Evolutionary conservation across 495 filamentous ascomycete genomes (phyloP), one percentile per base, ranked within the genome.

Genomic region (Daldinia vernicosa): DNA sequence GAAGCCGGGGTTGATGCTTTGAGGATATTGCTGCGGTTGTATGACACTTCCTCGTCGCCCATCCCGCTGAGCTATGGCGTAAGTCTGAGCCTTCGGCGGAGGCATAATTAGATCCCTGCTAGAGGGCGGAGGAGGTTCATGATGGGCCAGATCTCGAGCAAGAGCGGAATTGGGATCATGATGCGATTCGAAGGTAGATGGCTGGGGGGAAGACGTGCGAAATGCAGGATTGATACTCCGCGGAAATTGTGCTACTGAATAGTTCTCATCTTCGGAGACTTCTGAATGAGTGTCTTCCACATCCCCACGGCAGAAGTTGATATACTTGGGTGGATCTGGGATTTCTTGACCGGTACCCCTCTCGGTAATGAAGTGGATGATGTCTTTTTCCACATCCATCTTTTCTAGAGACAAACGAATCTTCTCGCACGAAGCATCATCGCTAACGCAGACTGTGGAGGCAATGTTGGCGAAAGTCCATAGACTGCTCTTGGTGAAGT

Each of bases 401-500:
- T 91, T 90, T 80, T 99, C 96, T 0, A 99, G 84, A 8, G 96
- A 95, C 4, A 98, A 82, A n/a, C 96, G 89, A 66, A 99, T 91
- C 80, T 95, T 97, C 79, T 99, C 96, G 76, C 95, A 99, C 22
- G 95, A 94, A 75, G 91, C 90, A 82, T 99, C 96, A 77, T 99
- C 96, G 80, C 95, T 98, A 9, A 99, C 95, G 74, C 96, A 99
- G n/a, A 98, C 96, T 27, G 95, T 98, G 1, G 94, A 97, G 2
- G 94, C 91, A 68, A 98, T 92, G 75, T 99, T 99, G 27, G 96
- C 96, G 75, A 98, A 98, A 19, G 87, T 93, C 96, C 96, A 99
- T 12, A 98, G 84, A 76, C 96, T 98, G 81, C 91, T 94, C 84
- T 98, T 99, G 63, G 92, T 92, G 76, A 96, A 98, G 77, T 99